These are phyloP conservation scores for Polygonum aviculare DNA, from an alignment of 148 eudicot genomes.

Conservation along the genomic window DNA sequence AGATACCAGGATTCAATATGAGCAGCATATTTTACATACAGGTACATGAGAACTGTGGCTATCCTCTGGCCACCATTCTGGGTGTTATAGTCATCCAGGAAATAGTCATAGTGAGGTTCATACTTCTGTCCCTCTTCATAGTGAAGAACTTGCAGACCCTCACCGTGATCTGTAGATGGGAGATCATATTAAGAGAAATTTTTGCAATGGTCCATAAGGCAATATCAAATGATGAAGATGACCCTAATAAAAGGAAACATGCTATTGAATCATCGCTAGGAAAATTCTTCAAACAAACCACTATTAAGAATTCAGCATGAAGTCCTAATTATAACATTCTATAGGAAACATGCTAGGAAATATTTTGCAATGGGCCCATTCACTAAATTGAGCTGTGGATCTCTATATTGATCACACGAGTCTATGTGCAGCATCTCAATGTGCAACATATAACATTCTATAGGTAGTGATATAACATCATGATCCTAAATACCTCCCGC, in stretches of 20 bases:
- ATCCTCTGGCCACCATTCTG: conserved; percentile 85
- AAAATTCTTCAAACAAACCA: neutral
- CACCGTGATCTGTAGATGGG: conserved; percentile 65
- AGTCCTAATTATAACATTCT: neutral
- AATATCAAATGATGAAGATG: neutral
- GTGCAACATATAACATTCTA: neutral
- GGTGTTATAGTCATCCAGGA: conserved; percentile 63
- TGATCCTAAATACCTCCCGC: neutral
- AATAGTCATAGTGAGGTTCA: conserved; percentile 88
- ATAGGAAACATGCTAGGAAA: too few relatives aligned
- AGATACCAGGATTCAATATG: neutral
- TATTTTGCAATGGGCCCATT: too few relatives aligned
- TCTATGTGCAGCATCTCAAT: neutral
- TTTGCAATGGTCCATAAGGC: neutral
- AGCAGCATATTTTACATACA: conserved; percentile 41
- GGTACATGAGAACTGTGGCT: conserved; percentile 94
- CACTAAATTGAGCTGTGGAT: neutral
- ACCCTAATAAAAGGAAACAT: neutral
- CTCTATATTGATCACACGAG: neutral
- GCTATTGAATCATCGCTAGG: neutral
- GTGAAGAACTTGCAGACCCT: conserved; percentile 93
- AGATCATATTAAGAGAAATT: neutral
- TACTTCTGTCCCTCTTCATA: conserved; percentile 92
- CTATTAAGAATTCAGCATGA: neutral
- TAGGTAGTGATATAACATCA: neutral